A percentile compares a stretch with the other conserved stretches of the same genome.
These are phyloP conservation scores for Pneumocystis sp. DNA, from an alignment of 1,139 yeast genomes.

Conservation along the genomic window DNA sequence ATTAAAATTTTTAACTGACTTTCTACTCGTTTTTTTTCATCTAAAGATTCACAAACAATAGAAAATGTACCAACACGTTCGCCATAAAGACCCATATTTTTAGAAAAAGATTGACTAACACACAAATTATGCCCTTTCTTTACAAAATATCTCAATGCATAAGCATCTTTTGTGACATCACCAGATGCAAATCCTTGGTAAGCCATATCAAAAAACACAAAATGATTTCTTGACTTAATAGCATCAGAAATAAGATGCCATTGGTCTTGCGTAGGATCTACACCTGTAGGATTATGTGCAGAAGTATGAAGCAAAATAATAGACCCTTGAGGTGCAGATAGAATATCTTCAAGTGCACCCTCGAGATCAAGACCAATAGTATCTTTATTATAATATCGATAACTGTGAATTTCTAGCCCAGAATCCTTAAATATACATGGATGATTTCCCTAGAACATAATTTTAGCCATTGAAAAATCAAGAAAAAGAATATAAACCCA, in stretches of 20 bases:
- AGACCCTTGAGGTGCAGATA: conserved; percentile 60
- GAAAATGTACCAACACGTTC: conserved; percentile 94
- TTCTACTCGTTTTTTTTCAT: conserved; percentile 34
- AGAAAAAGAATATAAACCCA: conserved; percentile 27
- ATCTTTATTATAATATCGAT: conserved; percentile 54
- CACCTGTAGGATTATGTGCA: conserved; percentile 97
- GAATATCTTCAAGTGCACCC: conserved; percentile 55
- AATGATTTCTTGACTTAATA: conserved; percentile 46
- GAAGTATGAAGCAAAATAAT: conserved; percentile 82
- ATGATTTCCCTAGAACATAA: conserved; percentile 39
- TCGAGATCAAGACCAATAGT: conserved; percentile 49
- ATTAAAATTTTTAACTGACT: conserved; percentile 69
- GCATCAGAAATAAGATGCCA: conserved; percentile 62
- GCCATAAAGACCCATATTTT: conserved; percentile 94
- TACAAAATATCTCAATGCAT: conserved; percentile 71
- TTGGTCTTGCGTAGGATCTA: conserved; percentile 77
- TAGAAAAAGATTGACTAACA: conserved; percentile 93
- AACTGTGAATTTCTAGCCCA: conserved; percentile 35
- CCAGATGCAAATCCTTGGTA: conserved; percentile 97
- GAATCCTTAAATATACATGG: conserved; percentile 33
- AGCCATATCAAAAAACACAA: conserved; percentile 86
- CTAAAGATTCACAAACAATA: conserved; percentile 29
- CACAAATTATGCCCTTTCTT: conserved; percentile 32
- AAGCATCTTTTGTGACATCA: conserved; percentile 66
- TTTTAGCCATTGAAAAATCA: background rate